Conservation (phyloP, 2,329 filamentous ascomycete genomes). For the Alternaria triticina region DNA sequence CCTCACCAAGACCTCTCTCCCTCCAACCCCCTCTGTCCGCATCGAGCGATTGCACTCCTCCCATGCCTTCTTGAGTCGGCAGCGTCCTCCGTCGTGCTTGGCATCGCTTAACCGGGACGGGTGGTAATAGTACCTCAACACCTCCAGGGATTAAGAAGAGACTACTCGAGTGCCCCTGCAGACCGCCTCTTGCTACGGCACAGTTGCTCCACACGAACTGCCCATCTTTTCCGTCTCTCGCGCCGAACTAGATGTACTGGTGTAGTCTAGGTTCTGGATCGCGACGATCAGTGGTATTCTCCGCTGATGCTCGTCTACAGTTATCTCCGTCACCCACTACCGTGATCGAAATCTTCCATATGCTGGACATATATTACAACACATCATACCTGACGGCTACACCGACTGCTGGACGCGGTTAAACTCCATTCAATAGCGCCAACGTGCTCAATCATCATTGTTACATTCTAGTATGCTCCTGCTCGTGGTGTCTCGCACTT, state of each 20-base stretch:
- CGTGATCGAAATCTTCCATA: not conserved
- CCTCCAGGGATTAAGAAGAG: not conserved
- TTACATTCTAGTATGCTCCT: too few species aligned
- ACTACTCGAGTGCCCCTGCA: not conserved
- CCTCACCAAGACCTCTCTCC: not conserved
- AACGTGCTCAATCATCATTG: not conserved
- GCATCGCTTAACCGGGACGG: conserved; percentile 6
- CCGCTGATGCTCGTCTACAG: not conserved
- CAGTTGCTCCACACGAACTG: not conserved
- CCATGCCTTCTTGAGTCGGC: not conserved
- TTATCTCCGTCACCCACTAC: not conserved
- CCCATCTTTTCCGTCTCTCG: not conserved
- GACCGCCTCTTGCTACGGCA: conserved; percentile 9
- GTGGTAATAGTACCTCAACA: conserved; percentile 10
- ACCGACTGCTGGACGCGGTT: not conserved
- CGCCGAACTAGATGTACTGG: not conserved
- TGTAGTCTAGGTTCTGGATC: not conserved
- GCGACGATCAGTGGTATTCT: not conserved
- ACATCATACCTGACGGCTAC: not conserved
- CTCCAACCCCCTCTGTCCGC: not conserved
- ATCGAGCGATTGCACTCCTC: not conserved
- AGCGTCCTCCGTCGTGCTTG: not conserved
- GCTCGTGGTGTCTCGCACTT: not conserved
- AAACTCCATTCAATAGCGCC: not conserved
- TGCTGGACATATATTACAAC: not conserved